phyloP scores from a whole-genome alignment of 73 alveolate species.

The Stentor roeselii region DNA sequence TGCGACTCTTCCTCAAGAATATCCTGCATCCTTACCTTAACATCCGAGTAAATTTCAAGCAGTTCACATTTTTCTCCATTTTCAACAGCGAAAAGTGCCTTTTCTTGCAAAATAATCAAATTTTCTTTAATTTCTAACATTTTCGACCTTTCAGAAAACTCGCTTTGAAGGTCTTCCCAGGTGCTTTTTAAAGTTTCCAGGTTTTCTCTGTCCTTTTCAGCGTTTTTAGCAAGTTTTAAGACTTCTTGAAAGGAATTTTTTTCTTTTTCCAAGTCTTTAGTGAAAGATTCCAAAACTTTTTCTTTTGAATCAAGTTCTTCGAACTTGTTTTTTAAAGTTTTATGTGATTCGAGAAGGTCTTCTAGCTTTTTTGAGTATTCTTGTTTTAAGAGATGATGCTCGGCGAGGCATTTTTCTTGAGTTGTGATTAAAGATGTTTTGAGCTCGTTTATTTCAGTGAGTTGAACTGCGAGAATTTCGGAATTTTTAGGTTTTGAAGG shows the following conservation, averaged over 20 bases:
- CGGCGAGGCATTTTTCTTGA: background rate
- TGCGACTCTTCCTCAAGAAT: background rate
- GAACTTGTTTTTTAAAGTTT: too few species aligned
- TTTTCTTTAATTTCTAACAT: background rate
- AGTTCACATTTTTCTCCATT: background rate
- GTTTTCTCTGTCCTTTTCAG: background rate
- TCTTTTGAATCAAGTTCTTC: background rate
- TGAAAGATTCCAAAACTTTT: background rate
- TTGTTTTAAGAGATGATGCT: background rate
- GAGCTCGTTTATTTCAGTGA: too few species aligned
- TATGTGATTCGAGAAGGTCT: background rate
- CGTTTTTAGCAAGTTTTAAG: too few species aligned
- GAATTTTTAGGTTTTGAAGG: background rate
- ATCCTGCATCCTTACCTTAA: background rate
- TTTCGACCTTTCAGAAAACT: background rate
- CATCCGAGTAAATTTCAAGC: background rate
- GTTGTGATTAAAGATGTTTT: too few species aligned
- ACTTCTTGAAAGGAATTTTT: background rate
- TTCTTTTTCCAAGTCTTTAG: background rate
- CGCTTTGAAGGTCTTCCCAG: background rate
- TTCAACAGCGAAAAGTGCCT: background rate
- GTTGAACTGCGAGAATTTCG: background rate
- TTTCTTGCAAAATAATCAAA: background rate
- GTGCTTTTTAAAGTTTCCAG: background rate
- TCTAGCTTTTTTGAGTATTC: background rate